Evolutionary conservation across 306 rosid species (phyloP).

Genomic region (Rubus parviflorus): DNA sequence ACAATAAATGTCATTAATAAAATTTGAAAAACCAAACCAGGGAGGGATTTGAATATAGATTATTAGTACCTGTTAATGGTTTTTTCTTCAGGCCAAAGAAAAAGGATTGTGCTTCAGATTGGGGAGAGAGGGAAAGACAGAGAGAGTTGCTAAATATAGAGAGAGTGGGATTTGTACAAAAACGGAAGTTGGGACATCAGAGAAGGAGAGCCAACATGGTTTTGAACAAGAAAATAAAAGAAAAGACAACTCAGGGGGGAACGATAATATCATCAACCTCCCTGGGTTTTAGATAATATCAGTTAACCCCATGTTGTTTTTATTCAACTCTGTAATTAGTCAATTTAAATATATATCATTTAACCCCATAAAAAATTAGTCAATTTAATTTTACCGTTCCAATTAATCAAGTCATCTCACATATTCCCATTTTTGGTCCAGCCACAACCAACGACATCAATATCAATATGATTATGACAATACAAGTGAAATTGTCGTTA

Average conservation of each 20-base stretch:
- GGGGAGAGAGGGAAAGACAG: slow-evolving; percentile 12
- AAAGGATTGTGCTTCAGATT: slow-evolving; percentile 21
- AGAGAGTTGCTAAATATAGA: slow-evolving; percentile 41
- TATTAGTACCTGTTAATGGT: slow-evolving; percentile 30
- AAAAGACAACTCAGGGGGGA: neutral
- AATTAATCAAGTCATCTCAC: no score
- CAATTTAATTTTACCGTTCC: no score
- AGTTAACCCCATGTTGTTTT: no score
- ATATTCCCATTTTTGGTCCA: no score
- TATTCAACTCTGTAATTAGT: no score
- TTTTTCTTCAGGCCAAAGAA: slow-evolving; percentile 17
- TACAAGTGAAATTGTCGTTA: no score
- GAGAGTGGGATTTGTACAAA: slow-evolving; percentile 21
- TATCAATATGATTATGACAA: no score
- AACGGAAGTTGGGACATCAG: neutral
- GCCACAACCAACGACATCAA: no score
- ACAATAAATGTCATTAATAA: slow-evolving; percentile 15
- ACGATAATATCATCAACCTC: neutral
- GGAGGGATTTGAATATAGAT: neutral
- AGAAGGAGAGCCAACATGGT: slow-evolving; percentile 23
- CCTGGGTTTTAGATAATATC: neutral
- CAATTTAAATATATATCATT: no score
- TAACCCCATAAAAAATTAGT: no score
- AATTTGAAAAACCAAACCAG: neutral
- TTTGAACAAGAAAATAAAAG: neutral